Base-by-base conservation (phyloP, 2,329 filamentous ascomycete species). In the Fusarium nanum region DNA sequence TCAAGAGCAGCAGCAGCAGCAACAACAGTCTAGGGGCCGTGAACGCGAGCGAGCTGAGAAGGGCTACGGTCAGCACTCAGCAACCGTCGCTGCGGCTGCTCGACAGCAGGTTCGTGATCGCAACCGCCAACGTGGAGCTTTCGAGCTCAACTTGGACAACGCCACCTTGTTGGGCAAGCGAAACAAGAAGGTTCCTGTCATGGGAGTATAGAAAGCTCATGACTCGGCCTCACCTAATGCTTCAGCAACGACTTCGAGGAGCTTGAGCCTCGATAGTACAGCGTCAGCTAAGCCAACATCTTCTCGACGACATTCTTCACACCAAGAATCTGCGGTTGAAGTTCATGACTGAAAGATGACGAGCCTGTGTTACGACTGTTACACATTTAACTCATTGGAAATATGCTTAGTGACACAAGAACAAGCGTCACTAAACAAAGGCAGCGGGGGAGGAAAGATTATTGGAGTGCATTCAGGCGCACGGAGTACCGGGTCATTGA, bases 61-160 rank as follows among this genome's bases (percentile, higher is more conserved):
- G 70, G 94, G 94, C 0, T 98, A 97, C 74, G 94, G 94, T 4
- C 94, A 97, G 77, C 95, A 98, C 77, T 95, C 92, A 56, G 88
- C 94, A 1, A 86, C 91, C 2, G 92, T 98, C 0, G 93, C 94
- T 0, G 91, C 92, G 0, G 94, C 94, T 0, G 94, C 93, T 6
- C 91, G 92, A 74, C 90, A 93, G 76, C 93, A 93, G 76, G 93
- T 96, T 7, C 82, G 85, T 42, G 89, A 91, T 46, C 85, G 88
- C 32, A 87, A 89, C 60, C 87, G 85, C 68, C 89, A 92, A 73
- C 92, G 91, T 80, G 94, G 93, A 32, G 90, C 92, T 0, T 99
- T 99, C 73, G 96, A 99, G 81, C 87, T 99, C 48, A 98, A 90
- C 76, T 83, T 99, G 40, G 93, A 97, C 71, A 96, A 96, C 59